Evolutionary conservation across 1,139 yeast genomes (phyloP), one percentile per base, ranked within the genome.

Genomic region (Zygoascus hellenicus): DNA sequence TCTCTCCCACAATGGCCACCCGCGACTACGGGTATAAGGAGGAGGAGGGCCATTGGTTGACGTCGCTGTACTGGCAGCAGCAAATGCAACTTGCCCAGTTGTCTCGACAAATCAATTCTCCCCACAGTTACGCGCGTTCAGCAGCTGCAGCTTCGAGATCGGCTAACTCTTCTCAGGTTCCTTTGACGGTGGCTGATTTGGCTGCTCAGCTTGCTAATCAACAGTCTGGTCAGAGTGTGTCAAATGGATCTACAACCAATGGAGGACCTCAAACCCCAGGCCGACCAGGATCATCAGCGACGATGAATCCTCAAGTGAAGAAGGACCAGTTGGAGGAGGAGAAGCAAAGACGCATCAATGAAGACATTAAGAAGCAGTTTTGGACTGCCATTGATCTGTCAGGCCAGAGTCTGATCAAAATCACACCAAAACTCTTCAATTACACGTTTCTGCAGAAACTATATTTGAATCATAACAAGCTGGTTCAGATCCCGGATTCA

Each of bases 351-450:
- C 74, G 82, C 63, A 80, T 80, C 69, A 79, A 85, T 63, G 77
- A 78, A 51, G 83, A 78, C 56, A 78, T 85, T 42, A 79, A 82
- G 51, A 77, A 77, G 58, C 97, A 90, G 67, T 76, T 85, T 59
- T 94, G 99, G 99, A 85, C 95, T 48, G 94, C 92, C 22, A 72
- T 94, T 56, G 99, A 94, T 69, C 72, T 92, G 55, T 81, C 95
- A 56, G 96, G 97, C 48, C 95, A 92, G 66, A 89, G 95, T 19
- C 71, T 92, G 47, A 73, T 80, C 54, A 76, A 78, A 52, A 60
- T 90, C 39, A 79, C 89, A 13, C 80, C 84, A 22, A 83, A 82
- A 58, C 68, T 94, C 49, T 88, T 89, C 71, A 80, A 81, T 45
- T 94, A 89, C 65, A 78, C 78, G 51, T 94, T 94, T 60, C 75